phyloP scores from a whole-genome alignment of 345 rosid species.

The Microcos paniculata region DNA sequence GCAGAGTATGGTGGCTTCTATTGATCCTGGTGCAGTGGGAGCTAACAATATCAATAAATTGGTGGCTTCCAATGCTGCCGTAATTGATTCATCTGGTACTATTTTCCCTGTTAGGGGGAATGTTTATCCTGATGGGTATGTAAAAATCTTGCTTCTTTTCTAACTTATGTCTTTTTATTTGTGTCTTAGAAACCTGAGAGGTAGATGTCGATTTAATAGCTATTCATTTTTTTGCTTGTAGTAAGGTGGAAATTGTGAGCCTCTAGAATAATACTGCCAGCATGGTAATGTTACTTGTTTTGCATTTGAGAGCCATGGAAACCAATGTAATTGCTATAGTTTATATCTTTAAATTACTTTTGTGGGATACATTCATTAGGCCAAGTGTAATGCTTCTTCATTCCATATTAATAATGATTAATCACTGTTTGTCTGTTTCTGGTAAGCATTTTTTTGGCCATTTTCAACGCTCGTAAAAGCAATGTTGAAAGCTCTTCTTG shows the following conservation, averaged over 20 bases:
- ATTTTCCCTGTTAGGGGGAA: conserved; percentile 71
- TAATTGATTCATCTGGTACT: conserved; percentile 48
- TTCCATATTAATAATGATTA: background rate
- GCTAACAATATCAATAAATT: conserved; percentile 29
- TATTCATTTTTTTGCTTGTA: background rate
- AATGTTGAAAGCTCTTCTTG: background rate
- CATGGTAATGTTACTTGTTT: background rate
- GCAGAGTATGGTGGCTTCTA: conserved; percentile 29
- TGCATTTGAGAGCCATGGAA: background rate
- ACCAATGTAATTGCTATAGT: background rate
- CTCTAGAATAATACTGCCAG: background rate
- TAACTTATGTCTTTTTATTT: background rate
- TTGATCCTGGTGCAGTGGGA: conserved; percentile 30
- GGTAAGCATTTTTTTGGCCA: background rate
- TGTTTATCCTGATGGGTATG: conserved; percentile 89
- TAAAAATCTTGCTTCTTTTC: conserved; percentile 12
- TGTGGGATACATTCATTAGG: background rate
- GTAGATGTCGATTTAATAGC: background rate
- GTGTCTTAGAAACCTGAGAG: background rate
- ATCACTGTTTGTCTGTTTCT: background rate
- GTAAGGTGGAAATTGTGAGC: background rate
- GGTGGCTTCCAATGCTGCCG: conserved; percentile 37
- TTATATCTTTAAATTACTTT: background rate
- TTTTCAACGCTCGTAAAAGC: background rate
- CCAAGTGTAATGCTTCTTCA: conserved; percentile 2